Percentiles rank a stretch among this genome's conserved stretches.
phyloP scores from a whole-genome alignment of 371 early-diverging fungal genomes.

The Chytridiales sp. region DNA sequence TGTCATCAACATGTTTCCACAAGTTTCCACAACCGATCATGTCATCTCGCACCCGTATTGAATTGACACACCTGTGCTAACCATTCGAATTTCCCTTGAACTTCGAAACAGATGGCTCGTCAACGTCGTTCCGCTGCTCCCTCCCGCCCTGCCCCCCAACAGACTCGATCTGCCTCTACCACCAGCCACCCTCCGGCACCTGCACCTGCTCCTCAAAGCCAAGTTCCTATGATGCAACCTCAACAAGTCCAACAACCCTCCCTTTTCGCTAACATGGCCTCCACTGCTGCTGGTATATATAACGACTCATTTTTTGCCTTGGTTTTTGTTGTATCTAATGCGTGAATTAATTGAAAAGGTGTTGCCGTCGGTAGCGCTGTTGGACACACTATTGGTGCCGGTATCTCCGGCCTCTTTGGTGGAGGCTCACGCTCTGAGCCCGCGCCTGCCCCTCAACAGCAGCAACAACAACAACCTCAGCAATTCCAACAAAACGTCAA shows the following conservation, averaged over 20 bases:
- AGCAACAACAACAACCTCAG: conserved; percentile 45
- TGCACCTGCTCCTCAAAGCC: conserved; percentile 8
- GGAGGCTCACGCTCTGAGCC: conserved; percentile 51
- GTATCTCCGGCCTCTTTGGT: conserved; percentile 69
- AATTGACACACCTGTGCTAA: too few species aligned
- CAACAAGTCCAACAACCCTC: conserved; percentile 18
- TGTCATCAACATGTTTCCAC: too few species aligned
- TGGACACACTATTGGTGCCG: conserved; percentile 60
- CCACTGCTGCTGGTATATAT: conserved; percentile 93
- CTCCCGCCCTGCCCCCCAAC: conserved; percentile 17
- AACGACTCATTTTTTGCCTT: too few species aligned
- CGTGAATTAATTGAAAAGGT: too few species aligned
- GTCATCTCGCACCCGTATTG: too few species aligned
- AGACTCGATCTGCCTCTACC: conserved; percentile 12
- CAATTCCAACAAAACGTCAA: conserved; percentile 17
- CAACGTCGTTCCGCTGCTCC: conserved; percentile 9
- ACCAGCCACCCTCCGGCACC: conserved; percentile 4
- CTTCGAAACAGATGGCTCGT: too few species aligned
- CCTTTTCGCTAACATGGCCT: conserved; percentile 84
- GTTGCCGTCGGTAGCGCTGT: conserved; percentile 88
- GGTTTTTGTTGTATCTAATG: too few species aligned
- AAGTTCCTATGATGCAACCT: conserved; percentile 1
- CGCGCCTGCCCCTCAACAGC: conserved; percentile 30
- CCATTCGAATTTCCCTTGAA: too few species aligned
- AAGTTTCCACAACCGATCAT: too few species aligned